A percentile compares a stretch with the other conserved stretches of the same genome.
phyloP scores from a whole-genome alignment of 1,284 basidiomycete genomes.

The Peniophora sp. region DNA sequence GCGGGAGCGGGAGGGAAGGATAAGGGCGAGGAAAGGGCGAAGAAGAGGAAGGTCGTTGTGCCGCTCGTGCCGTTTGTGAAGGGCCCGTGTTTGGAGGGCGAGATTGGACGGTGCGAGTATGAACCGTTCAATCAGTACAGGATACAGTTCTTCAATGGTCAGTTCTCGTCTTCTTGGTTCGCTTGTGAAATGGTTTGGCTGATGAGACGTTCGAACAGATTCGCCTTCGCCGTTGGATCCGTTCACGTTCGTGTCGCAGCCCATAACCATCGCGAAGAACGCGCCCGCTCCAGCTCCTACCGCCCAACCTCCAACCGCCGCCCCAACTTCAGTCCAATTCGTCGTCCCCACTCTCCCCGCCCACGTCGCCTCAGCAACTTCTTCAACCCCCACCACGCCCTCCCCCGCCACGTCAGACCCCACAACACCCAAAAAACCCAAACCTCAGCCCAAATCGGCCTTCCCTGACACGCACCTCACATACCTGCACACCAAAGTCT shows the following conservation, averaged over 20 bases:
- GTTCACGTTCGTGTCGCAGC: slow-evolving; percentile 60
- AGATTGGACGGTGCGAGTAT: slow-evolving; percentile 52
- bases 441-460: slow-evolving; percentile 38
- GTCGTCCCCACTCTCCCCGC: slow-evolving; percentile 32
- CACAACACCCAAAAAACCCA: slow-evolving; percentile 17
- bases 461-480: slow-evolving; percentile 64
- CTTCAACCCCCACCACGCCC: slow-evolving; percentile 7
- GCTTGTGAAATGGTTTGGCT: slow-evolving; percentile 1
- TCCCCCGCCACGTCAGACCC: slow-evolving; percentile 8
- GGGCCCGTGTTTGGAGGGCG: slow-evolving; percentile 69
- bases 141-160: slow-evolving; percentile 76
- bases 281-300: slow-evolving; percentile 12
- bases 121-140: slow-evolving; percentile 60
- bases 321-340: slow-evolving; percentile 17
- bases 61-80: slow-evolving; percentile 71
- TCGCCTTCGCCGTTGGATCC: slow-evolving; percentile 68
- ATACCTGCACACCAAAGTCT: slow-evolving; percentile 33
- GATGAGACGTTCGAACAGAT: slow-evolving; percentile 46
- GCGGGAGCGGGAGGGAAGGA: slow-evolving; percentile 20
- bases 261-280: slow-evolving; percentile 27
- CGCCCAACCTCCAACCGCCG: background rate
- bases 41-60: slow-evolving; percentile 66
- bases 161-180: slow-evolving; percentile 13
- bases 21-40: slow-evolving; percentile 23
- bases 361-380: slow-evolving; percentile 13